Evolutionary conservation across 2,329 filamentous ascomycete species (phyloP).

Genomic region (Phyllosticta capitalensis): DNA sequence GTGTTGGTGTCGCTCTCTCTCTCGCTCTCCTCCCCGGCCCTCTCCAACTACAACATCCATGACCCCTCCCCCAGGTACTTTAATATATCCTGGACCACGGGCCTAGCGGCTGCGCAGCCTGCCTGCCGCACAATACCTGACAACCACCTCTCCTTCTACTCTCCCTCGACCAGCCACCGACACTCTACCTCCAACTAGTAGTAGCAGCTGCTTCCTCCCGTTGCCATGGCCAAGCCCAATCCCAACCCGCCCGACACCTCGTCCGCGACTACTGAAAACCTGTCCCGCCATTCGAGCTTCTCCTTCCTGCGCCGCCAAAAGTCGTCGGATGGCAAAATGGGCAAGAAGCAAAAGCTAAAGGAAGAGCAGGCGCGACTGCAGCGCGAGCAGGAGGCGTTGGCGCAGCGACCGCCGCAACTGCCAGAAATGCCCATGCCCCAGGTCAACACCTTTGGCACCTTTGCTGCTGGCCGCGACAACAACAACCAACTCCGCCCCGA

Average conservation of each 20-base stretch:
- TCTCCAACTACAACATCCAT: not conserved
- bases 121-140: no score
- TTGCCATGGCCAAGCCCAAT: not conserved
- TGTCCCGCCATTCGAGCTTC: conserved; percentile 22
- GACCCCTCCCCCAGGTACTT: not conserved
- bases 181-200: no score
- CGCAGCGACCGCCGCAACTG: conserved; percentile 51
- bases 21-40: no score
- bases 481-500: conserved; percentile 40
- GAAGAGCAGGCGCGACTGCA: conserved; percentile 47
- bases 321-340: conserved; percentile 33
- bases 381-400: conserved; percentile 46
- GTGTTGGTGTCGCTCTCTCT: not conserved
- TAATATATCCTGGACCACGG: not conserved
- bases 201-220: not conserved
- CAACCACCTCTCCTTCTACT: not conserved
- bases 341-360: conserved; percentile 48
- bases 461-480: conserved; percentile 52
- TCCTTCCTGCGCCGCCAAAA: conserved; percentile 28
- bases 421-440: conserved; percentile 37
- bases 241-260: not conserved
- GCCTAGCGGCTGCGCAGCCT: not conserved
- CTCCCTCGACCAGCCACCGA: not conserved
- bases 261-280: not conserved
- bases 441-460: conserved; percentile 39